These are phyloP conservation scores for Carex pumila DNA, from an alignment of 176 grass and related monocot species.

Conservation along the genomic window DNA sequence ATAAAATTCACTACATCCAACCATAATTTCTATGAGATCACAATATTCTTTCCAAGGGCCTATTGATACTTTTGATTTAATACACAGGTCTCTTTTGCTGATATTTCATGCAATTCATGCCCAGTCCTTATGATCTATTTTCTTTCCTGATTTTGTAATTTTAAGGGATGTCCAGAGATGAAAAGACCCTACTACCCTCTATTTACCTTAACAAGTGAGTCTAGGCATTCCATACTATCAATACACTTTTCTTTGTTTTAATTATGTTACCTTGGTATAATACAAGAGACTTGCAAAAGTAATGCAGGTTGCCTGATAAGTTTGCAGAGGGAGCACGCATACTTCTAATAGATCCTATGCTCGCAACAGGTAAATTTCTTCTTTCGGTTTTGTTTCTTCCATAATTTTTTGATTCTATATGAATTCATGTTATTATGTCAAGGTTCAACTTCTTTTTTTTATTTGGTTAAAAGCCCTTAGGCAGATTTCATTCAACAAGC, in stretches of 20 bases:
- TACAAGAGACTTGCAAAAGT: not conserved
- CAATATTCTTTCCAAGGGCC: not conserved
- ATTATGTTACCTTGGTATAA: not conserved
- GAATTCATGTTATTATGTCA: not conserved
- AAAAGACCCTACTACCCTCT: conserved; percentile 55
- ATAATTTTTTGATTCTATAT: not conserved
- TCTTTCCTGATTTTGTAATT: conserved; percentile 9
- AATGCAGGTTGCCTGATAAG: conserved; percentile 58
- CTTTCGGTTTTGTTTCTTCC: not conserved
- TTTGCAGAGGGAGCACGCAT: conserved; percentile 42
- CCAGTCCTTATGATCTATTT: not conserved
- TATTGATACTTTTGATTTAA: not conserved
- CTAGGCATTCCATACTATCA: not conserved
- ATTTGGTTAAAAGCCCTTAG: too few species aligned
- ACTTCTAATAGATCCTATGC: conserved; percentile 71
- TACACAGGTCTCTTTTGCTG: not conserved
- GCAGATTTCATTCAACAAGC: too few species aligned
- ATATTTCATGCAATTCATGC: not conserved
- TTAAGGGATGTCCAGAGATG: conserved; percentile 63
- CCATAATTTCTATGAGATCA: not conserved
- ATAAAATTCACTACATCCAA: not conserved
- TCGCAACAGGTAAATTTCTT: conserved; percentile 49
- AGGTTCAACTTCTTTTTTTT: not conserved
- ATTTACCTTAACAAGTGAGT: conserved; percentile 74
- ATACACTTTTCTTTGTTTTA: not conserved